Evolutionary conservation across 2,329 filamentous ascomycete species (phyloP).

Genomic region (Hypoxylon sp.): DNA sequence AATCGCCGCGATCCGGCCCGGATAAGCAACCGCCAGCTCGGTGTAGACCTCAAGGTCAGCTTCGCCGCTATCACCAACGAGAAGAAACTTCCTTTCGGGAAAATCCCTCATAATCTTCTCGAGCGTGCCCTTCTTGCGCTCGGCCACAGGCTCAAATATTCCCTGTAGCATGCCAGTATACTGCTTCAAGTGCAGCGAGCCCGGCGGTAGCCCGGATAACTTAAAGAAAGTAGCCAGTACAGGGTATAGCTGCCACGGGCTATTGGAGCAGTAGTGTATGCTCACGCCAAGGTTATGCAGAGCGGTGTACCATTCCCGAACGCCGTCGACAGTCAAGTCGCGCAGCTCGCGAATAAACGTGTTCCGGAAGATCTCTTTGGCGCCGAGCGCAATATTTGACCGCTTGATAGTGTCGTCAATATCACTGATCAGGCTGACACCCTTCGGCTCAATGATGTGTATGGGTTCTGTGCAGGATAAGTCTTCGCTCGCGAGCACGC

Average conservation of each 20-base stretch:
- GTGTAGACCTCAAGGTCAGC: slow-evolving; percentile 98
- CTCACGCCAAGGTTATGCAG: slow-evolving; percentile 86
- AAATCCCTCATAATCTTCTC: slow-evolving; percentile 91
- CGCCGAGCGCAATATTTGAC: slow-evolving; percentile 88
- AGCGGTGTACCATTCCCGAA: slow-evolving; percentile 88
- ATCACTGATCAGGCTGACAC: slow-evolving; percentile 95
- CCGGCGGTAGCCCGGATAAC: slow-evolving; percentile 82
- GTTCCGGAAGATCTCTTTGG: slow-evolving; percentile 95
- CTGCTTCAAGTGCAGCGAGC: slow-evolving; percentile 95
- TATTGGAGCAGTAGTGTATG: slow-evolving; percentile 99
- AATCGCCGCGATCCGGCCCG: slow-evolving; percentile 84
- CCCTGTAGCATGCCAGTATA: slow-evolving; percentile 98
- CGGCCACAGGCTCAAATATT: slow-evolving; percentile 96
- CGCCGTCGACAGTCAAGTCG: slow-evolving; percentile 87
- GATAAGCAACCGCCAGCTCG: slow-evolving; percentile 88
- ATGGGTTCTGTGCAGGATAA: slow-evolving; percentile 86
- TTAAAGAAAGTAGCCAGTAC: slow-evolving; percentile 89
- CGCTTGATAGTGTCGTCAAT: slow-evolving; percentile 98
- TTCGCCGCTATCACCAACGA: slow-evolving; percentile 96
- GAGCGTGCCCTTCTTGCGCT: slow-evolving; percentile 90
- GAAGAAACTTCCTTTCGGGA: slow-evolving; percentile 87
- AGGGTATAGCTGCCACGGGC: slow-evolving; percentile 97
- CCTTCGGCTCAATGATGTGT: slow-evolving; percentile 80
- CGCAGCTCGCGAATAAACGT: slow-evolving; percentile 90
- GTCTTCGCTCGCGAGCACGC: slow-evolving; percentile 87